Base-by-base conservation (phyloP, 441 rosid genomes). In the Bruguiera hainesii region DNA sequence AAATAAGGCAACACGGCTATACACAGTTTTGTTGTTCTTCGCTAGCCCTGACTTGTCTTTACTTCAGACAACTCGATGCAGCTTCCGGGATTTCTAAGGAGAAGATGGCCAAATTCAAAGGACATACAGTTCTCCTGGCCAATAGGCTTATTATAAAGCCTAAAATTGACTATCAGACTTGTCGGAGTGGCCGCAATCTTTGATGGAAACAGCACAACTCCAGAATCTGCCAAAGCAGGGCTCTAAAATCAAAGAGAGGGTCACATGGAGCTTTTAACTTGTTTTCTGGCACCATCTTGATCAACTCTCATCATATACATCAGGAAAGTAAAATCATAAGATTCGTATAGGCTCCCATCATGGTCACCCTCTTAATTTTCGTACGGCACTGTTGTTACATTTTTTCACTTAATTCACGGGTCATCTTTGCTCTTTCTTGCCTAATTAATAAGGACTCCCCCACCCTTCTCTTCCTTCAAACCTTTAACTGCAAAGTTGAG, bases 351-450 rank as follows among this genome's bases (percentile, higher is more conserved):
- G 15, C 58, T 53, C 8, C 18, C 29, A 53, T 53, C 48, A 5
- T 42, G 7, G 2, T 61, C 65, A 61, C 7, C n/a, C 53, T 42
- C 53, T 61, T 60, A 46, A 28, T 63, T 42, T 42, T 42, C 18
- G 15, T 42, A 16, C 16, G 16, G 64, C 63, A 48, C 19, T 20
- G 26, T 16, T 51, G 48, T 30, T 30, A 31, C 62, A 67, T 67
- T 26, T 52, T 37, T 48, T 48, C 53, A 66, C 80, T 63, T 71
- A 42, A 76, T 69, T 76, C 65, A 60, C 69, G 78, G 78, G 74
- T 13, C 56, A 48, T 39, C 37, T 52, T 20, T 20, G 13, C 25
- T 52, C 56, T 52, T 52, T 20, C 25, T 52, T 3, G 13, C 56
- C 28, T 20, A 8, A 3, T 11, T 52, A 7, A 21, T 52, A 9